phyloP scores from a whole-genome alignment of 2,329 filamentous ascomycete genomes.

The Dactylonectria macrodidyma region DNA sequence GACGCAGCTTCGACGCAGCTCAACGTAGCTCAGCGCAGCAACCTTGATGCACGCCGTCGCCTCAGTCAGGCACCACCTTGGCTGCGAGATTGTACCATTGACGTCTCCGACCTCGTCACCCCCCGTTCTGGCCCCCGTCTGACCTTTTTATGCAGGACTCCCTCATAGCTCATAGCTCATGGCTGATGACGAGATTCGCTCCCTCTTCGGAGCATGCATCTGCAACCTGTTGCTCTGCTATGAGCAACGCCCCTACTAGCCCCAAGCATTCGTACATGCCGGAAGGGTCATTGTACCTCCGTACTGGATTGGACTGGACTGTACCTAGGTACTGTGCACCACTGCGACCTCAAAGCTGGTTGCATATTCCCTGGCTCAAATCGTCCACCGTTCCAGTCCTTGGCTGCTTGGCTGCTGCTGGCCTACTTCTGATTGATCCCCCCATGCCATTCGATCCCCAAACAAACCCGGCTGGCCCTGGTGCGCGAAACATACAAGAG shows the following conservation, averaged over 20 bases:
- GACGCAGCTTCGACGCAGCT: neutral
- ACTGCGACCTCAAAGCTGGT: constrained; percentile 20
- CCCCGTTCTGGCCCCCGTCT: neutral
- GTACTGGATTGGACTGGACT: neutral
- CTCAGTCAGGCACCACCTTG: neutral
- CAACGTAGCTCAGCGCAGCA: constrained; percentile 1
- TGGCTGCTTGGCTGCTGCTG: constrained; percentile 10
- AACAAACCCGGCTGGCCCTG: constrained; percentile 11
- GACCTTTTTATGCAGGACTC: constrained; percentile 3
- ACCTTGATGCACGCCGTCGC: neutral
- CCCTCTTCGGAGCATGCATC: constrained; percentile 18
- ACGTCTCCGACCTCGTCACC: neutral
- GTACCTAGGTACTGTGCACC: constrained; percentile 7
- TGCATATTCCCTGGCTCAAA: constrained; percentile 28
- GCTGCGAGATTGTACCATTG: neutral
- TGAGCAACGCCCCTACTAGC: constrained; percentile 21
- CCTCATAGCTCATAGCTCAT: constrained; percentile 16
- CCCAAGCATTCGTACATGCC: constrained; percentile 21
- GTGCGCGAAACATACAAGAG: constrained; percentile 28
- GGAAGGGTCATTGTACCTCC: constrained; percentile 14
- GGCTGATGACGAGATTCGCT: constrained; percentile 23
- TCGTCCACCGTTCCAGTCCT: constrained; percentile 16
- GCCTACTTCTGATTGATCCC: constrained; percentile 14
- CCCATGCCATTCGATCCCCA: constrained; percentile 28
- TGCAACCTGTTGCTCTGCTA: neutral